Evolutionary conservation across 306 rosid genomes (phyloP).

Genomic region (Crotalaria pallida): DNA sequence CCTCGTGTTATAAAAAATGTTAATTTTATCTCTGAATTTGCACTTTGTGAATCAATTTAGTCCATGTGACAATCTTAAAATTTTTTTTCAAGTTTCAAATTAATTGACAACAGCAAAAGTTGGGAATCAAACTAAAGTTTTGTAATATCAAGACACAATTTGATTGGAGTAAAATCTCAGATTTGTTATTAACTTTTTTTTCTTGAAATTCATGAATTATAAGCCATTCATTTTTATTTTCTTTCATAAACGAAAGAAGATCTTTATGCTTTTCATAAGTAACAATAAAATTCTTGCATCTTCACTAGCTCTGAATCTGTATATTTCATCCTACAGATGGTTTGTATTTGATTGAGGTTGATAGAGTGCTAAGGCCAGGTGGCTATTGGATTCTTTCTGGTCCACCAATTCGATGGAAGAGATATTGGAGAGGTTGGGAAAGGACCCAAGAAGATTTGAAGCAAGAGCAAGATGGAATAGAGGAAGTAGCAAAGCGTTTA

Average conservation of each 20-base stretch:
- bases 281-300: not conserved
- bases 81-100: no score
- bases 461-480: constrained; percentile 75
- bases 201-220: not conserved
- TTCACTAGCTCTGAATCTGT: not conserved
- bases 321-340: constrained; percentile 51
- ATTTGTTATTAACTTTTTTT: not conserved
- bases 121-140: no score
- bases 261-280: not conserved
- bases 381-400: constrained; percentile 98
- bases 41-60: no score
- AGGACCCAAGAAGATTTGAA: constrained; percentile 80
- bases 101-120: no score
- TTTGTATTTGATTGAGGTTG: constrained; percentile 80
- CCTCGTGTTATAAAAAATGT: no score
- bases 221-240: not conserved
- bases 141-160: no score
- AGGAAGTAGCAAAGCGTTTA: constrained; percentile 54
- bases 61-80: no score
- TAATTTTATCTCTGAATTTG: no score
- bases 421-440: constrained; percentile 90
- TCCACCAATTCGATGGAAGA: constrained; percentile 88
- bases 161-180: no score
- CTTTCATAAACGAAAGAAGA: not conserved
- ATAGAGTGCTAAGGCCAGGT: constrained; percentile 88